Conservation (phyloP, 257 asterid species). For the Datura wrightii region DNA sequence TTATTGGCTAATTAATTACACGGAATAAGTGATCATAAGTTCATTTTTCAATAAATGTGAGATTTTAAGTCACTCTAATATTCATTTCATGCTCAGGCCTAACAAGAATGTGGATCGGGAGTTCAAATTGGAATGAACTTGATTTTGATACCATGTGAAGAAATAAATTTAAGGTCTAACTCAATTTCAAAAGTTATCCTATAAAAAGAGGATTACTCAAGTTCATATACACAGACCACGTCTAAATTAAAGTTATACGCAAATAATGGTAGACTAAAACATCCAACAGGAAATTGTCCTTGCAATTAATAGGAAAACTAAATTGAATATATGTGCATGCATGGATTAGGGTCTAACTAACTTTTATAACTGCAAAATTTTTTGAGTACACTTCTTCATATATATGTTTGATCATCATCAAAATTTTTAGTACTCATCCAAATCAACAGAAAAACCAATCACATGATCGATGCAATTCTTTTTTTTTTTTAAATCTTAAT, state of each 20-base stretch:
- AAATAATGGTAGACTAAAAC: neutral
- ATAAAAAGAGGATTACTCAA: no score
- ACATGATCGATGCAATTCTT: no score
- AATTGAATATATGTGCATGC: neutral
- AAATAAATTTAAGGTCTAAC: no score
- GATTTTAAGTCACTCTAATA: no score
- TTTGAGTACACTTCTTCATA: conserved; percentile 4
- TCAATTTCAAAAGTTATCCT: no score
- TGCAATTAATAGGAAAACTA: neutral
- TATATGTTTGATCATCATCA: conserved; percentile 16
- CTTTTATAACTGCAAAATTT: neutral
- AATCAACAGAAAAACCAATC: neutral
- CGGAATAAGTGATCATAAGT: neutral
- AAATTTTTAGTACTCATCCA: neutral
- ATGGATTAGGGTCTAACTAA: neutral
- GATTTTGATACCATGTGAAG: no score
- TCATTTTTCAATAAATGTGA: no score
- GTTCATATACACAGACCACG: no score
- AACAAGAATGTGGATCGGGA: no score
- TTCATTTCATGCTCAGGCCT: no score
- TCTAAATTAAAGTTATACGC: neutral
- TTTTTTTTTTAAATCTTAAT: no score
- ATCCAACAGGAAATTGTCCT: neutral
- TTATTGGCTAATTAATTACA: neutral
- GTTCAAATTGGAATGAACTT: no score